Evolutionary conservation across 2,329 filamentous ascomycete genomes (phyloP).

Genomic region (Teratosphaeria pseudoeucalypti): DNA sequence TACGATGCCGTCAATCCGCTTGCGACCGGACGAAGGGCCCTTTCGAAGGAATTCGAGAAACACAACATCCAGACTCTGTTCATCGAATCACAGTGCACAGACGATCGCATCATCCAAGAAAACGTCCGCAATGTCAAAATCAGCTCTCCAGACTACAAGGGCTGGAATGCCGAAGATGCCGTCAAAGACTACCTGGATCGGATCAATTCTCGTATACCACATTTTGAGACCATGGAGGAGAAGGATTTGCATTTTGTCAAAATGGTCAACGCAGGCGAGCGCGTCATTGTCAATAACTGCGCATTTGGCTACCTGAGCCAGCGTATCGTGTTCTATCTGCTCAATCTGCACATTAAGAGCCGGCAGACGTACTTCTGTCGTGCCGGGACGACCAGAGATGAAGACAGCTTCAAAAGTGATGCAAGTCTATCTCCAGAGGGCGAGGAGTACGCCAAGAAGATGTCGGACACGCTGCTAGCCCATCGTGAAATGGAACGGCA

Average conservation of each 20-base stretch:
- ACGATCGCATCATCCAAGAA: conserved; percentile 86
- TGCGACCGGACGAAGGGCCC: conserved; percentile 64
- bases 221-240: conserved; percentile 95
- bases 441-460: conserved; percentile 67
- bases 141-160: conserved; percentile 89
- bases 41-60: conserved; percentile 96
- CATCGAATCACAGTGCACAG: conserved; percentile 90
- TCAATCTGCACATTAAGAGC: conserved; percentile 94
- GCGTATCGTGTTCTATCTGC: conserved; percentile 94
- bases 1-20: conserved; percentile 97
- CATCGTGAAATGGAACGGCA: conserved; percentile 76
- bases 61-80: conserved; percentile 93
- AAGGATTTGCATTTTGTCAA: conserved; percentile 93
- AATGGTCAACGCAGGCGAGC: conserved; percentile 95
- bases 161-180: conserved; percentile 85
- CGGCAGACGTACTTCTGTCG: conserved; percentile 88
- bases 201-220: conserved; percentile 84
- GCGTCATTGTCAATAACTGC: conserved; percentile 92
- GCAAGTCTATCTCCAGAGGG: conserved; percentile 74
- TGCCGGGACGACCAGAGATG: conserved; percentile 73
- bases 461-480: conserved; percentile 71
- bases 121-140: conserved; percentile 98
- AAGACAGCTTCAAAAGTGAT: conserved; percentile 87
- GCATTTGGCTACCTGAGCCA: conserved; percentile 95
- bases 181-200: conserved; percentile 83